These are phyloP conservation scores for Porogramme epimiltina DNA, from an alignment of 1,284 basidiomycete species.

Conservation along the genomic window DNA sequence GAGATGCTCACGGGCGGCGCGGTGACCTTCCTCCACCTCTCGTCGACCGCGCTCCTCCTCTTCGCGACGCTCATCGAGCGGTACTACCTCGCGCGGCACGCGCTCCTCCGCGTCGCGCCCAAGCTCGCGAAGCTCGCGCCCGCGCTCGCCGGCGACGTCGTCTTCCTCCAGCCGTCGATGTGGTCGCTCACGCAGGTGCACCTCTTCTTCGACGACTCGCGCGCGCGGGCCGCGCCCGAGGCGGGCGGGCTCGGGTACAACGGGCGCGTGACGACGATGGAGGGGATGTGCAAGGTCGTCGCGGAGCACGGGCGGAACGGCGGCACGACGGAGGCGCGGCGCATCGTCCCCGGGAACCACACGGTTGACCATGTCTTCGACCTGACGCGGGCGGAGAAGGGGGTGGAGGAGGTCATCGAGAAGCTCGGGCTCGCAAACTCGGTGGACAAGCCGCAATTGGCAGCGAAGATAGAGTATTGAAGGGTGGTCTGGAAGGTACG, in stretches of 20 bases:
- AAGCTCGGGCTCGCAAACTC: conserved; percentile 32
- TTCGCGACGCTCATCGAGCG: conserved; percentile 57
- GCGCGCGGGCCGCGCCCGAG: conserved; percentile 56
- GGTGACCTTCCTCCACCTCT: conserved; percentile 52
- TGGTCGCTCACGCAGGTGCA: conserved; percentile 66
- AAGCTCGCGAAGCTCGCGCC: conserved; percentile 47
- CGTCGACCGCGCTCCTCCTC: conserved; percentile 55
- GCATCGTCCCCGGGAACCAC: conserved; percentile 23
- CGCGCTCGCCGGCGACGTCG: conserved; percentile 49
- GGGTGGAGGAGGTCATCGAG: conserved; percentile 37
- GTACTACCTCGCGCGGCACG: conserved; percentile 49
- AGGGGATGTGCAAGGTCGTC: conserved; percentile 42
- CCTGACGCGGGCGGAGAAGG: conserved; percentile 37
- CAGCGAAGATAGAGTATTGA: conserved; percentile 16
- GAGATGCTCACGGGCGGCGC: conserved; percentile 35
- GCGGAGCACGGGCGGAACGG: conserved; percentile 49
- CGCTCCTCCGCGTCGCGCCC: conserved; percentile 36
- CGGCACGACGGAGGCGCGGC: conserved; percentile 34
- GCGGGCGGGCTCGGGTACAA: conserved; percentile 69
- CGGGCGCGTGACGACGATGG: conserved; percentile 31
- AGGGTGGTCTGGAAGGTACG: background rate
- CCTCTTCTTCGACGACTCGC: conserved; percentile 70
- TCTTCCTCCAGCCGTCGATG: conserved; percentile 70
- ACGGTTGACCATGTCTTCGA: conserved; percentile 38
- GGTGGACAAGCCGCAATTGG: conserved; percentile 18